Conservation (phyloP, 2,329 filamentous ascomycete genomes). For the Ophiocordyceps camponoti-saundersi region DNA sequence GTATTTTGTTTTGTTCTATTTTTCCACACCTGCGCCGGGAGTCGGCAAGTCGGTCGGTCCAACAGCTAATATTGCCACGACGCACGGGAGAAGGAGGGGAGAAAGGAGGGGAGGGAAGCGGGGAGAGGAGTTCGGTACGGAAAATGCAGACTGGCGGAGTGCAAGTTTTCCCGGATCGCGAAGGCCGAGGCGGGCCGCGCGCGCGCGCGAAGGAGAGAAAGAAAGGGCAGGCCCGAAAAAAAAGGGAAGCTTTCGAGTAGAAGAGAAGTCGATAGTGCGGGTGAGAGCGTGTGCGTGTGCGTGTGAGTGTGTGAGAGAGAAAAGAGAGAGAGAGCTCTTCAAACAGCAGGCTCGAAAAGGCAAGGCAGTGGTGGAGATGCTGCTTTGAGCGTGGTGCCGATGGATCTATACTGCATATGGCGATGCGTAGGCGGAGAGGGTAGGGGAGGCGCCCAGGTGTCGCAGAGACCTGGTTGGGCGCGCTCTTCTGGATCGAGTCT, state of each 20-base stretch:
- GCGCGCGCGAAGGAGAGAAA: not conserved
- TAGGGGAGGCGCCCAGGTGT: conserved; percentile 29
- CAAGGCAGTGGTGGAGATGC: conserved; percentile 38
- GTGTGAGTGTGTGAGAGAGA: no score
- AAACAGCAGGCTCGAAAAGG: not conserved
- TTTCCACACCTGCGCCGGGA: no score
- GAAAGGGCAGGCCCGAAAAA: not conserved
- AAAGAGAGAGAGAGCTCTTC: not conserved
- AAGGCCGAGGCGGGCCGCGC: not conserved
- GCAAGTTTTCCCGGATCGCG: not conserved
- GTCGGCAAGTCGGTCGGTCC: not conserved
- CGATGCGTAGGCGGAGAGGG: conserved; percentile 30
- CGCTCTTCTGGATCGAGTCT: conserved; percentile 20
- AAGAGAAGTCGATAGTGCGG: no score
- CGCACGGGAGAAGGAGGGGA: not conserved
- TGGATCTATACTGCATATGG: conserved; percentile 50
- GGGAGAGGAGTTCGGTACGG: not conserved
- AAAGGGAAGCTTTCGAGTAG: no score
- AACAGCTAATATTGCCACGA: conserved; percentile 1
- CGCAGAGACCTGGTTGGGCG: conserved; percentile 38
- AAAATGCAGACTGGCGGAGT: not conserved
- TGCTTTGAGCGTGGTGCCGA: conserved; percentile 49
- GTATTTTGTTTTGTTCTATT: not conserved
- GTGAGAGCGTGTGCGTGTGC: no score
- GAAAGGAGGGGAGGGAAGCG: not conserved